Evolutionary conservation across 2,329 filamentous ascomycete genomes (phyloP).

Genomic region (Pestalotiopsis sp.): DNA sequence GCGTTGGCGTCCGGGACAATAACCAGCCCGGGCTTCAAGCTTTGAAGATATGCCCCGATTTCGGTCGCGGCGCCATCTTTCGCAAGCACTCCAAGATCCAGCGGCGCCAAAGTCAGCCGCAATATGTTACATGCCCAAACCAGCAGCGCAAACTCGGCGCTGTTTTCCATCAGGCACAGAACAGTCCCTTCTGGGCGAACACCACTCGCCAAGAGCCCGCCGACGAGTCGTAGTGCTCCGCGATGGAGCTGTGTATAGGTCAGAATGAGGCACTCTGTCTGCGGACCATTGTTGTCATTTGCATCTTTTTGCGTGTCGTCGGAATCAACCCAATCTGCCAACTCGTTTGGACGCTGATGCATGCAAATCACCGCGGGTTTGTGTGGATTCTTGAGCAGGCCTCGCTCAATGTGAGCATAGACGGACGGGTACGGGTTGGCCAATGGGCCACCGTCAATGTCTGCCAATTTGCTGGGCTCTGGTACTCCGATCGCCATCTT

Average conservation of each 20-base stretch:
- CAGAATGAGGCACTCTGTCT: background rate
- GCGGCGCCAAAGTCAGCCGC: conserved; percentile 13
- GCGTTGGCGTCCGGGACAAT: conserved; percentile 2
- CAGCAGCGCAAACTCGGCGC: conserved; percentile 15
- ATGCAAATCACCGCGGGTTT: background rate
- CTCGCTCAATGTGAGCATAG: background rate
- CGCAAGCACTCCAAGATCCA: conserved; percentile 11
- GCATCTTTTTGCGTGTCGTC: background rate
- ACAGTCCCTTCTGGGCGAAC: conserved; percentile 7
- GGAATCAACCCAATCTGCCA: background rate
- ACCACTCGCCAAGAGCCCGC: background rate
- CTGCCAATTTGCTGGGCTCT: background rate
- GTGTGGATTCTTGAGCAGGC: background rate
- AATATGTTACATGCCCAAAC: conserved; percentile 17
- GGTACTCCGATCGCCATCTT: background rate
- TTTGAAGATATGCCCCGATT: conserved; percentile 7
- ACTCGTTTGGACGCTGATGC: background rate
- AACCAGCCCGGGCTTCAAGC: conserved; percentile 13
- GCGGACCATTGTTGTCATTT: background rate
- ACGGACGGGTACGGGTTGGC: background rate
- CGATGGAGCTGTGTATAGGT: background rate
- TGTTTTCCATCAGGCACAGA: conserved; percentile 1
- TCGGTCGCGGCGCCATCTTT: conserved; percentile 5
- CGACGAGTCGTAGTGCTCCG: background rate
- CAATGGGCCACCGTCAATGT: background rate